Percentiles rank a stretch among this genome's conserved stretches.
phyloP scores from a whole-genome alignment of 2,329 filamentous ascomycete genomes.

The Aspergillus spinulosporus region DNA sequence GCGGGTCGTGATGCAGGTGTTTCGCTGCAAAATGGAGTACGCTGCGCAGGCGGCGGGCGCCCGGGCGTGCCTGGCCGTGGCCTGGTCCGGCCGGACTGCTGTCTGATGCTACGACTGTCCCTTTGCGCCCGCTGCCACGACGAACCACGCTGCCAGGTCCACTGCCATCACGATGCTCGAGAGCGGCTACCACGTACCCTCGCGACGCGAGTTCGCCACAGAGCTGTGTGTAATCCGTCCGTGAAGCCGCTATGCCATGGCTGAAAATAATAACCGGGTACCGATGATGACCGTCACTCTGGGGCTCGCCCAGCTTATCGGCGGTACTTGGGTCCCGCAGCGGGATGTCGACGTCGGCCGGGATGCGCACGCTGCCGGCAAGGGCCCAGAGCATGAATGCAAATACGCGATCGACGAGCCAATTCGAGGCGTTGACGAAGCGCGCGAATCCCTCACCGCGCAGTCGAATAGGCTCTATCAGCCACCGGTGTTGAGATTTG shows the following conservation, averaged over 20 bases:
- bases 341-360: conserved; percentile 3
- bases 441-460: conserved; percentile 1
- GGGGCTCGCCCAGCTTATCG: background rate
- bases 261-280: background rate
- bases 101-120: background rate
- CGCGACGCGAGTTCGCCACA: conserved; percentile 1
- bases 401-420: background rate
- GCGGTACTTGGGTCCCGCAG: background rate
- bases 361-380: background rate
- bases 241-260: conserved; percentile 2
- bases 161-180: conserved; percentile 1
- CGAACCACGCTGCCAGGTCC: background rate
- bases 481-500: background rate
- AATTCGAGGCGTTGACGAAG: background rate
- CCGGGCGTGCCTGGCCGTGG: too few species aligned
- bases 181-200: background rate
- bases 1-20: background rate
- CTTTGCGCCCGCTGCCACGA: background rate
- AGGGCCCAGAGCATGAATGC: background rate
- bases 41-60: background rate
- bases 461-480: background rate
- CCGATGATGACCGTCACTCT: background rate
- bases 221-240: conserved; percentile 5
- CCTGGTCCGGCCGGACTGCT: too few species aligned
- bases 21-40: background rate